Evolutionary conservation across 2,329 filamentous ascomycete species (phyloP).

Genomic region (Diaporthe amygdali): DNA sequence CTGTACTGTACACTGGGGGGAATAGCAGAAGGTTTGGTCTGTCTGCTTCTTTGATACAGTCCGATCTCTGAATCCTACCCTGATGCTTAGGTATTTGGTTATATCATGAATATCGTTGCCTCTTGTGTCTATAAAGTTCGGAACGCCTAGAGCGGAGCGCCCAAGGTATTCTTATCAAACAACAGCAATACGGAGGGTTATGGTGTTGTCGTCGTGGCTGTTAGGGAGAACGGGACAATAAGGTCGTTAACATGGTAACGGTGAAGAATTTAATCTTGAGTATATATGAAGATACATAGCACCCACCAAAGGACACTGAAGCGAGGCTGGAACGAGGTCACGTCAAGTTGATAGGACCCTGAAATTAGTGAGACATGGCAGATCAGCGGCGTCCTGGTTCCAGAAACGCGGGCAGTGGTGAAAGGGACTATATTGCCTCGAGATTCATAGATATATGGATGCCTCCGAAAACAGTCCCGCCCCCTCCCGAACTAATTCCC

Average conservation of each 20-base stretch:
- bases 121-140: too few species aligned
- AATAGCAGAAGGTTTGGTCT: not conserved
- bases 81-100: not conserved
- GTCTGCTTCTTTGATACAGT: not conserved
- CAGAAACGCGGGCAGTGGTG: not conserved
- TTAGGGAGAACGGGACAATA: too few species aligned
- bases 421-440: not conserved
- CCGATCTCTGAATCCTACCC: not conserved
- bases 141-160: too few species aligned
- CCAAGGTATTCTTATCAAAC: too few species aligned
- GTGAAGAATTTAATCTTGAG: not conserved
- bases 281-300: too few species aligned
- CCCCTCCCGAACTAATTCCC: not conserved
- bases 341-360: slow-evolving; percentile 3
- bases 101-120: not conserved
- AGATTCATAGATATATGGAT: not conserved
- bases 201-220: not conserved
- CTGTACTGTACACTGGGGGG: too few species aligned
- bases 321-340: not conserved
- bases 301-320: not conserved
- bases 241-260: not conserved
- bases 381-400: too few species aligned
- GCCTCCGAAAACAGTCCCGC: not conserved
- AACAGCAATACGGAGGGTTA: not conserved
- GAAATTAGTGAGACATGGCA: not conserved